phyloP scores from a whole-genome alignment of 2,329 filamentous ascomycete species.

The Hymenoscyphus repandus region DNA sequence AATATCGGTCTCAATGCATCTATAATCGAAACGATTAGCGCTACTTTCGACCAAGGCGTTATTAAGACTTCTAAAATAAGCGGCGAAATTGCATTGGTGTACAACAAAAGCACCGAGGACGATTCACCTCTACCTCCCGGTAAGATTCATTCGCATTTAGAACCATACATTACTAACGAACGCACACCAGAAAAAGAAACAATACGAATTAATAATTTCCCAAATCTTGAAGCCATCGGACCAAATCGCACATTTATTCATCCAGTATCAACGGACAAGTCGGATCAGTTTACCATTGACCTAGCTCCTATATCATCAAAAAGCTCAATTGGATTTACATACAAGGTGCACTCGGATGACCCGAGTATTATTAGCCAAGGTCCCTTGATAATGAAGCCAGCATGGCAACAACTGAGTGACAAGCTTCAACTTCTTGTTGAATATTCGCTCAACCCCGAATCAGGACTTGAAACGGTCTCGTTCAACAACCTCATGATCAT shows the following conservation, averaged over 20 bases:
- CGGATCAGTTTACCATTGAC: slow-evolving; percentile 77
- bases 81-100: slow-evolving; percentile 85
- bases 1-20: slow-evolving; percentile 80
- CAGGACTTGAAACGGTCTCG: slow-evolving; percentile 42
- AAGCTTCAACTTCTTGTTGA: slow-evolving; percentile 83
- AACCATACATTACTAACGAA: background rate
- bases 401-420: slow-evolving; percentile 76
- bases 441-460: slow-evolving; percentile 73
- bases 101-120: slow-evolving; percentile 47
- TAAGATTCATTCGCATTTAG: slow-evolving; percentile 32
- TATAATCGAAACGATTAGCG: slow-evolving; percentile 86
- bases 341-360: slow-evolving; percentile 73
- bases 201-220: slow-evolving; percentile 62
- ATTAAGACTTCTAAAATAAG: slow-evolving; percentile 69
- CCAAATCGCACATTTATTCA: slow-evolving; percentile 89
- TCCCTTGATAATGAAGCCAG: slow-evolving; percentile 55
- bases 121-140: slow-evolving; percentile 40
- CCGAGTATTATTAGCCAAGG: slow-evolving; percentile 47
- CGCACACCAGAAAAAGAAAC: slow-evolving; percentile 10
- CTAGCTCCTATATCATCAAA: slow-evolving; percentile 62
- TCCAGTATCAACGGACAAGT: slow-evolving; percentile 55
- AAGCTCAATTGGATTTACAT: slow-evolving; percentile 83
- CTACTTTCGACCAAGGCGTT: slow-evolving; percentile 69
- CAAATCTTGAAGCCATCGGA: slow-evolving; percentile 83
- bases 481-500: slow-evolving; percentile 73